Base-by-base conservation (phyloP, 805 yeast genomes). In the Vanderwaltozyma verrucispora region DNA sequence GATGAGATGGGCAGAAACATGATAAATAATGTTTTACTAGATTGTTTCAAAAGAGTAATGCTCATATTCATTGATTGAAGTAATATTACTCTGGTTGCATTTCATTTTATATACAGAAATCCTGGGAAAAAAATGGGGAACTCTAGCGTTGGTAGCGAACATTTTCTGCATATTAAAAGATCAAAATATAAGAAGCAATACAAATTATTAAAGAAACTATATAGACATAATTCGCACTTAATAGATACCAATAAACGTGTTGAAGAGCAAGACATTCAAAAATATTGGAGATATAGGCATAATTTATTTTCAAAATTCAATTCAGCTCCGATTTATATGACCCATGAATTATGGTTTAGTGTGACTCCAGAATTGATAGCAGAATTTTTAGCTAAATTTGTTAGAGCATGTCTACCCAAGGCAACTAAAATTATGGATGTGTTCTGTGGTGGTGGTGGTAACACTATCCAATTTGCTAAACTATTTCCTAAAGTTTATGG, bases 391-490 rank as follows among this genome's bases (percentile, higher is more conserved):
- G 80, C 87, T 0, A 65, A 69, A 37, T 68, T 74, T 39, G 58
- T 78, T 14, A 56, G 63, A 35, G 67, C 70, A 13, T 67, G 78
- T 40, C 53, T 74, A 17, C 84, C 78, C 0, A 51, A 68, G 0
- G 68, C 74, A 2, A 48, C 46, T 3, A 65, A 61, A 3, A 60
- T 77, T 0, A 54, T 80, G 12, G 95, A 86, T 50, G 68, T 82
- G 2, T 83, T 84, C 48, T 77, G 89, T 45, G 95, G 95, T 0
- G 95, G 87, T 1, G 95, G 94, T 1, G 95, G 95, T 0, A 85
- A 85, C 51, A 63, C 82, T 1, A 80, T 84, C 17, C 94, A 84
- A 47, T 73, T 87, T 55, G 83, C 88, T 33, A 50, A 64, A 38
- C 44, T 53, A 25, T 81, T 83, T 56, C 68, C 70, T 1, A 47